Evolutionary conservation across 768 basidiomycete genomes (phyloP).

Genomic region (Butyriboletus loyo): DNA sequence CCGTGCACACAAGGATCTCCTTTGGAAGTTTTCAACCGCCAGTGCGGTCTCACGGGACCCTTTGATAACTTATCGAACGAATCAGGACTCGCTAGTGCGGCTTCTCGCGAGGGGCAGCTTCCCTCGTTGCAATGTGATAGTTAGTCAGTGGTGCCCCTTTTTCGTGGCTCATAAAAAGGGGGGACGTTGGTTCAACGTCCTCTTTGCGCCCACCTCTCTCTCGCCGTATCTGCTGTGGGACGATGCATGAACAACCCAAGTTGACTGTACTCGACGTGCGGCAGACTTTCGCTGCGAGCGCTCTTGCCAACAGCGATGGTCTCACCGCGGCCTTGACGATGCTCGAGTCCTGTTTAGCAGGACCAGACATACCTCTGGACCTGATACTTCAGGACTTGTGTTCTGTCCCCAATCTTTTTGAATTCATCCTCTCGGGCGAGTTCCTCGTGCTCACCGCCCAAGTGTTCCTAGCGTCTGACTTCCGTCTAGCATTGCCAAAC

Average conservation of each 20-base stretch:
- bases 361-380: slow-evolving; percentile 15
- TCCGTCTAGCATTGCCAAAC: slow-evolving; percentile 12
- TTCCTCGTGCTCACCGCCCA: neutral
- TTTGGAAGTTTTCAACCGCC: neutral
- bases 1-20: neutral
- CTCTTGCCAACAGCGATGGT: slow-evolving; percentile 19
- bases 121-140: neutral
- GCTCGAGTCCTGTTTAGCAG: slow-evolving; percentile 27
- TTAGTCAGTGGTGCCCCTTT: neutral
- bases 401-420: slow-evolving; percentile 25
- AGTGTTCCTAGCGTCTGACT: neutral
- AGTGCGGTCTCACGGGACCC: neutral
- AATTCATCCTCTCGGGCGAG: slow-evolving; percentile 30
- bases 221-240: neutral
- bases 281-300: slow-evolving; percentile 15
- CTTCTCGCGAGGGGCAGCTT: slow-evolving; percentile 10
- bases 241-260: neutral
- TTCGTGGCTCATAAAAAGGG: neutral
- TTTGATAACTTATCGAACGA: neutral
- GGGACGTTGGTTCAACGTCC: neutral
- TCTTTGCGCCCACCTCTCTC: neutral
- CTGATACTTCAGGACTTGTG: slow-evolving; percentile 29
- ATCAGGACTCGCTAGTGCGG: neutral
- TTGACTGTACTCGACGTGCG: slow-evolving; percentile 14
- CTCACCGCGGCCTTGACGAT: slow-evolving; percentile 11